Percentiles rank a stretch among this genome's conserved stretches.
Conservation (phyloP, 2,329 filamentous ascomycete species). For the Cladosporium sp. region DNA sequence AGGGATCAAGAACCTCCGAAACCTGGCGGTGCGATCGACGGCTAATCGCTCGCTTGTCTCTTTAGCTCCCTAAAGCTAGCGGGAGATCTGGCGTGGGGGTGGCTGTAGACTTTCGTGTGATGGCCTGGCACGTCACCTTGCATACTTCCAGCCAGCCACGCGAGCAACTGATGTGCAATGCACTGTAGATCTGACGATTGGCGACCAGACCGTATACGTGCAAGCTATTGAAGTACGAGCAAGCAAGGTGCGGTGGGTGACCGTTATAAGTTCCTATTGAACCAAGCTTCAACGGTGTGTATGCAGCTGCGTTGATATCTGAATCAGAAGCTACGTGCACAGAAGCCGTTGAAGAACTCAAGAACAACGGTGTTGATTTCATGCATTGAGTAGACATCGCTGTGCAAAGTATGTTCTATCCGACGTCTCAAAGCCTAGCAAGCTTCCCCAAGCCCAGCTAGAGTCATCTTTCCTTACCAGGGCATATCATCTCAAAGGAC, state of each 20-base stretch:
- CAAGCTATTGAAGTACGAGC: too few species aligned
- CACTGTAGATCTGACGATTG: neutral
- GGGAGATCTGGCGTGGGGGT: too few species aligned
- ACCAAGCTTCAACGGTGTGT: too few species aligned
- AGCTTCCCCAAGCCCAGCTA: neutral
- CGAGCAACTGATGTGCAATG: neutral
- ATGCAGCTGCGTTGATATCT: neutral
- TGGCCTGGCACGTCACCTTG: neutral
- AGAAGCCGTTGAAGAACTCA: neutral
- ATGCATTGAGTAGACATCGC: neutral
- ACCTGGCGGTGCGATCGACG: too few species aligned
- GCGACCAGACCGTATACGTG: too few species aligned
- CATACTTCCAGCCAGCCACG: neutral
- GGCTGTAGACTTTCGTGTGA: too few species aligned
- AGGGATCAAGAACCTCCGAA: neutral
- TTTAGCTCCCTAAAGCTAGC: too few species aligned
- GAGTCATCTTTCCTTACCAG: too few species aligned
- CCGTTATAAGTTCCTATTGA: too few species aligned
- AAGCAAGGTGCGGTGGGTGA: too few species aligned
- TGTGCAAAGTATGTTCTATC: neutral
- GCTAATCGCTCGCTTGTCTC: too few species aligned
- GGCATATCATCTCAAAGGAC: conserved; percentile 31
- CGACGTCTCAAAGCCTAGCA: neutral
- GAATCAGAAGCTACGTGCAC: neutral
- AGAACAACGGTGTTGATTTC: neutral